Conservation (phyloP, 148 eudicot species). For the Chenopodium suecicum region DNA sequence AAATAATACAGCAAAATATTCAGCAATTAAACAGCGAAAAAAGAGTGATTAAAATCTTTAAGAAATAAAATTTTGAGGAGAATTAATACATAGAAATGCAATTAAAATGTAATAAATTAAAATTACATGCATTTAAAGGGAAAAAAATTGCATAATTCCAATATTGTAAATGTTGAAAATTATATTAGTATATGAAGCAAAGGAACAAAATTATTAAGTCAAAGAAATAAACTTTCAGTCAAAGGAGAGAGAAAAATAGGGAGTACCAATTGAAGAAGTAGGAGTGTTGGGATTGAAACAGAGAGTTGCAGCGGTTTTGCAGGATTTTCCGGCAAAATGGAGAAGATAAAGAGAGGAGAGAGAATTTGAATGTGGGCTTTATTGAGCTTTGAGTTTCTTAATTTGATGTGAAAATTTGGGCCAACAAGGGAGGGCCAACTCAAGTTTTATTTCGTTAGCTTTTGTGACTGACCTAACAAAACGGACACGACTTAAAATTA, state of each 20-base stretch:
- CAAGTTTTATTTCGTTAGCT: too few relatives aligned
- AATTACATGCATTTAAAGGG: background rate
- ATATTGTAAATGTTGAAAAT: background rate
- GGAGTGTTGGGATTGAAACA: background rate
- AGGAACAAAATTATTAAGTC: background rate
- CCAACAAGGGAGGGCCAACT: too few relatives aligned
- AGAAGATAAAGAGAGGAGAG: background rate
- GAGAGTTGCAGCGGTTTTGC: constrained; percentile 10
- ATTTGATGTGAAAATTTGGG: too few relatives aligned
- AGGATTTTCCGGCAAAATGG: background rate
- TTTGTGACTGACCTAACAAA: too few relatives aligned
- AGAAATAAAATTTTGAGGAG: background rate
- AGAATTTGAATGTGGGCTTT: too few relatives aligned
- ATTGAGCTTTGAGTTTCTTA: too few relatives aligned
- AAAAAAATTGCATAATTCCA: background rate
- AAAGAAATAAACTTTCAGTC: background rate
- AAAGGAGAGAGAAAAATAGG: constrained; percentile 15
- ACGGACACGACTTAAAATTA: too few relatives aligned
- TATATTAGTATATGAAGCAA: background rate
- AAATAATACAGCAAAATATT: background rate
- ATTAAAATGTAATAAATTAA: background rate
- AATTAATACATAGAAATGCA: background rate
- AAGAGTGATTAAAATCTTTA: too few relatives aligned
- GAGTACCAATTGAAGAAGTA: constrained; percentile 7
- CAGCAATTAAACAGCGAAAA: background rate